Conservation (phyloP, 176 grass and related monocot genomes). For the Lolium multiflorum region DNA sequence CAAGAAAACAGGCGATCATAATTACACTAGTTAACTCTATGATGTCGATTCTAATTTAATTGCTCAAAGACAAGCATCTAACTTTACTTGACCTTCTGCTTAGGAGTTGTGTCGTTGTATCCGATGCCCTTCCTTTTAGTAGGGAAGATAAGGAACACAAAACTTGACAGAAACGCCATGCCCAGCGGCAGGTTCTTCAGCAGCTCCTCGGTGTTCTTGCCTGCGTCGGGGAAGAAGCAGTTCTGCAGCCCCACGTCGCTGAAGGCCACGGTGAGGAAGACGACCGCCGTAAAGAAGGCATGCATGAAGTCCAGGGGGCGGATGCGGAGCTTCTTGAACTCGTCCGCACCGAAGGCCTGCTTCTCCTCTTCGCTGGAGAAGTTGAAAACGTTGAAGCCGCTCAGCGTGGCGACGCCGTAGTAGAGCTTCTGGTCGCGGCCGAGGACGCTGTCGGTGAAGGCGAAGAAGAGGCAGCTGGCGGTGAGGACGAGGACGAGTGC, state of each 20-base stretch:
- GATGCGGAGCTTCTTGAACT: constrained; percentile 18
- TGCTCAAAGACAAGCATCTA: not conserved
- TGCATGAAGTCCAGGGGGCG: not conserved
- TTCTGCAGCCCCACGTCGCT: too few species aligned
- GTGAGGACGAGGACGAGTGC: not conserved
- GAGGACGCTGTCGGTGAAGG: constrained; percentile 11
- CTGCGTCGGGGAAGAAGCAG: not conserved
- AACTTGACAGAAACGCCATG: not conserved
- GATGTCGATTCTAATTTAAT: not conserved
- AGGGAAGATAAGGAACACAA: constrained; percentile 32
- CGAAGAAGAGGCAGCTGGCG: constrained; percentile 1
- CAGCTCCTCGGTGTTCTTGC: not conserved
- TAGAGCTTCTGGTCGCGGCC: constrained; percentile 7
- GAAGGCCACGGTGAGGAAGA: too few species aligned
- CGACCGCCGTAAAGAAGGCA: too few species aligned
- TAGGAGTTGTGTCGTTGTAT: constrained; percentile 23
- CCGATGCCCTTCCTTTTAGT: constrained; percentile 38
- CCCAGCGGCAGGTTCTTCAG: not conserved
- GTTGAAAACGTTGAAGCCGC: constrained; percentile 7
- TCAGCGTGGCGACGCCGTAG: not conserved
- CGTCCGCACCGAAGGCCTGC: not conserved
- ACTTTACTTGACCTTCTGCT: not conserved
- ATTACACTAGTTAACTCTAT: not conserved
- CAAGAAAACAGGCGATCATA: not conserved
- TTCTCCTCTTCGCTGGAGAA: not conserved